Evolutionary conservation across 2,329 filamentous ascomycete genomes (phyloP), one percentile per base, ranked within the genome.

Genomic region (Fusarium goolgardi): DNA sequence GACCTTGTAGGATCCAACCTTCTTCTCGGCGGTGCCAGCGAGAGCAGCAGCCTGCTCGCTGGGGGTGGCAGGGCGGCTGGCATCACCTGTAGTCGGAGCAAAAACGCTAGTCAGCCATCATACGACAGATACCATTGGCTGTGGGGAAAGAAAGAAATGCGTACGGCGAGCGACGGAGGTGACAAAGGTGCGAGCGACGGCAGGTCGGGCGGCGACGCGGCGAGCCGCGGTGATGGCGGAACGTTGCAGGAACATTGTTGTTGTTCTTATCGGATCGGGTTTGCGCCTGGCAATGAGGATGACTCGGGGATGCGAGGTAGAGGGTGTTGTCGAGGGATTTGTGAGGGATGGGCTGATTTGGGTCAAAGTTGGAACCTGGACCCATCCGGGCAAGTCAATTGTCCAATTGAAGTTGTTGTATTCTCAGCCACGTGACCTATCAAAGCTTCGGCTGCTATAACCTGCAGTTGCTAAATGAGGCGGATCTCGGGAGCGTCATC

Each of bases 121-220:
- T 76, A 75, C 74, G 77, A 78, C 65, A 63, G 63, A 63, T 63
- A 59, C 67, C 59, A 73, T 71, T 71, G 69, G 65, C 57, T 64
- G 66, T 63, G 56, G 59, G 59, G 65, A 62, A 62, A 44, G 49
- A 21, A 70, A 63, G 49, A 29, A 70, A 63, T 65, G 76, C 80
- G 72, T 88, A 90, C 88, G 84, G 81, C 87, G 87, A 77, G 86
- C 79, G 72, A 87, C 80, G 67, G 87, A 85, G 77, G 83, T 88
- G 71, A 85, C 80, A 78, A 90, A 88, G 80, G 81, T 84, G 79
- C 88, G 87, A 75, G 84, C 83, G 76, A 84, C 79, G 69, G 81
- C 80, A 71, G 87, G 85, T 56, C 75, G 81, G 76, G 84, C 83
- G 64, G 83, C 87, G 65, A 76, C 79, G 71, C 88, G 86, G 78